These are phyloP conservation scores for Solanum dulcamara DNA, from an alignment of 257 asterid species.

Conservation along the genomic window DNA sequence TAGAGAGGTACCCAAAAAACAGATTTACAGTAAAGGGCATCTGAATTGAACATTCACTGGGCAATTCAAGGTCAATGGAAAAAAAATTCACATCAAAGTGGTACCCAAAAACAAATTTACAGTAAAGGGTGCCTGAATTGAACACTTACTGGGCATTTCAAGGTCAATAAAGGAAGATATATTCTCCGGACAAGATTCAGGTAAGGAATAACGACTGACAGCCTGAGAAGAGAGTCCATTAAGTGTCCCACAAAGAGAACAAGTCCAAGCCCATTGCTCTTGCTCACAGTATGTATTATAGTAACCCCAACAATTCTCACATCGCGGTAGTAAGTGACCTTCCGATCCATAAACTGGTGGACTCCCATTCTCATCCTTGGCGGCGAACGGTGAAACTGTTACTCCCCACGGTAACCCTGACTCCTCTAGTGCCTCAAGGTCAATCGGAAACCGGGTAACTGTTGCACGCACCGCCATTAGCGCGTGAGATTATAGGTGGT, in stretches of 20 bases:
- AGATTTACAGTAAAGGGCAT: background rate
- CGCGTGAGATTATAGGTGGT: background rate
- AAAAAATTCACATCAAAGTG: background rate
- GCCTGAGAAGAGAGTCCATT: conserved; percentile 65
- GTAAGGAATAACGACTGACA: conserved; percentile 59
- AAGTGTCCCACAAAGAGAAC: conserved; percentile 82
- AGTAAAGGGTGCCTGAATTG: background rate
- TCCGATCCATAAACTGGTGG: conserved; percentile 90
- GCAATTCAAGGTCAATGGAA: conserved; percentile 78
- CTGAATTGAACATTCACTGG: conserved; percentile 28
- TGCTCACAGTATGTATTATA: conserved; percentile 83
- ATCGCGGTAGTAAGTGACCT: conserved; percentile 69
- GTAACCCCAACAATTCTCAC: conserved; percentile 97
- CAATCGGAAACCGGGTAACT: conserved; percentile 60
- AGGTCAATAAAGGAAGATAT: conserved; percentile 81
- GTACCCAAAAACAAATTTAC: background rate
- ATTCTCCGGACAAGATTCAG: conserved; percentile 76
- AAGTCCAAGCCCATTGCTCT: conserved; percentile 98
- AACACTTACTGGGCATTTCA: conserved; percentile 55
- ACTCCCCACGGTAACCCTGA: conserved; percentile 90
- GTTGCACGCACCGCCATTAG: conserved; percentile 87
- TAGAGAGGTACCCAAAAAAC: background rate
- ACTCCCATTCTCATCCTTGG: conserved; percentile 72
- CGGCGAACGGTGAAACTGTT: conserved; percentile 70
- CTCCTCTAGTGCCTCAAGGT: conserved; percentile 53